phyloP scores from a whole-genome alignment of 345 rosid genomes.

The Brassica nigra region DNA sequence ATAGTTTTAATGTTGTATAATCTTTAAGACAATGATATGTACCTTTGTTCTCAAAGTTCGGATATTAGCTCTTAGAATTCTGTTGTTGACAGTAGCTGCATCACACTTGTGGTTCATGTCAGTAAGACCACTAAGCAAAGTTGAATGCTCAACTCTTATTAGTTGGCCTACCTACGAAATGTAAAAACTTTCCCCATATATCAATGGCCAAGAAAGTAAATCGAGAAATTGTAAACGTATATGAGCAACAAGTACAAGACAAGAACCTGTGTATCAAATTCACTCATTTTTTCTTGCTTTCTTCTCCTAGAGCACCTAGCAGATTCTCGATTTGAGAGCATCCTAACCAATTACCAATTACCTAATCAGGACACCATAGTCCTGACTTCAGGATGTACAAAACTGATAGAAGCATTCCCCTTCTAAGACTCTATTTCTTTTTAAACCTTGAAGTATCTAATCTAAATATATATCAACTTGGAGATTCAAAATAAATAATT shows the following conservation, averaged over 20 bases:
- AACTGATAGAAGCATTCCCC: neutral
- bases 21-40: neutral
- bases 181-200: conserved; percentile 13
- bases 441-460: neutral
- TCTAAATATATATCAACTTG: neutral
- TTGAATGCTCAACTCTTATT: conserved; percentile 72
- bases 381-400: neutral
- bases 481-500: conserved; percentile 4
- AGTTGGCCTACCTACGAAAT: conserved; percentile 68
- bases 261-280: conserved; percentile 80
- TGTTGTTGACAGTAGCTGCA: conserved; percentile 47
- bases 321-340: conserved; percentile 96
- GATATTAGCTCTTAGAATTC: conserved; percentile 91
- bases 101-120: conserved; percentile 54
- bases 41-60: conserved; percentile 93
- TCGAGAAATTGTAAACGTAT: neutral
- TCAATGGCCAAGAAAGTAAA: neutral
- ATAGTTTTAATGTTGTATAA: neutral
- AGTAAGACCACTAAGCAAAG: conserved; percentile 64
- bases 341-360: conserved; percentile 49
- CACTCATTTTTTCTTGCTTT: conserved; percentile 84
- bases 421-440: neutral
- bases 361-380: neutral
- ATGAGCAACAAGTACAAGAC: conserved; percentile 12
- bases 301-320: conserved; percentile 94